Evolutionary conservation across 306 rosid genomes (phyloP).

Genomic region (Crotalaria pallida): DNA sequence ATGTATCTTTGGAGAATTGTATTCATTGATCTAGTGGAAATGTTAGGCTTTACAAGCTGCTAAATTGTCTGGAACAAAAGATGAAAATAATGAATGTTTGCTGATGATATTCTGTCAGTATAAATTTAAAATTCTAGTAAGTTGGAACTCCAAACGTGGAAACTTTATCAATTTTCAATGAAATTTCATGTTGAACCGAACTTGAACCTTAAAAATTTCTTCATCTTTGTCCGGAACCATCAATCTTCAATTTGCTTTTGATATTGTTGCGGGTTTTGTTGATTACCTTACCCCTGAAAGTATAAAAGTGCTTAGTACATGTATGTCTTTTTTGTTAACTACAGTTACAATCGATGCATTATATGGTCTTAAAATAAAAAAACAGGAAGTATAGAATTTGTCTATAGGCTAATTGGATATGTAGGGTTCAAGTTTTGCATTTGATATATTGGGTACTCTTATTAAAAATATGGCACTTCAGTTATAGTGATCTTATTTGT

Average conservation of each 20-base stretch:
- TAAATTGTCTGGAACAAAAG: not conserved
- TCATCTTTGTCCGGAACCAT: not conserved
- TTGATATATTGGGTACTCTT: not conserved
- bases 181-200: not conserved
- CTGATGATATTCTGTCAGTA: not conserved
- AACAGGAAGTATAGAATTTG: not conserved
- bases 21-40: not conserved
- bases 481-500: not conserved
- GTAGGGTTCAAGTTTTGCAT: not conserved
- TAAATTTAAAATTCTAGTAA: no score
- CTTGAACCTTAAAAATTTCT: not conserved
- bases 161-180: not conserved
- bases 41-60: not conserved
- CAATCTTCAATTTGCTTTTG: not conserved
- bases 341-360: not conserved
- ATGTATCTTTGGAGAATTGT: not conserved
- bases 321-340: not conserved
- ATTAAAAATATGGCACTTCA: not conserved
- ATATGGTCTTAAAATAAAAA: not conserved
- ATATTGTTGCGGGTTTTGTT: not conserved
- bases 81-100: not conserved
- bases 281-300: not conserved
- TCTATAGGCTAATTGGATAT: not conserved
- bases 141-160: not conserved
- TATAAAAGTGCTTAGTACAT: not conserved